Evolutionary conservation across 306 rosid species (phyloP), one percentile per base, ranked within the genome.

Genomic region (Prunus mira): DNA sequence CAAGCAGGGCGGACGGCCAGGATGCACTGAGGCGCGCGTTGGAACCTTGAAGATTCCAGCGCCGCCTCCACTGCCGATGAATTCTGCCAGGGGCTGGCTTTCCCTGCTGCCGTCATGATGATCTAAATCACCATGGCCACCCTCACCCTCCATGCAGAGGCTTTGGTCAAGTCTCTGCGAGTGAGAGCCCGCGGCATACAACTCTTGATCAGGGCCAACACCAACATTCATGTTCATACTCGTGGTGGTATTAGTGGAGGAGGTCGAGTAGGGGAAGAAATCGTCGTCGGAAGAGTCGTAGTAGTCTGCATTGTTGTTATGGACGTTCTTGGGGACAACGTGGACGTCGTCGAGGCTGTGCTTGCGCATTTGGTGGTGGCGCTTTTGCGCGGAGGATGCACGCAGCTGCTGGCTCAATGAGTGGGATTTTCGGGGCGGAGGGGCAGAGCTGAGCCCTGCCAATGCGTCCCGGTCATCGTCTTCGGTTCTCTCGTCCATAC

Each of bases 351-450:
- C 99, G 4, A 95, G 89, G 80, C 97, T 95, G 72, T 95, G 97
- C 73, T 95, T 95, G 71, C 99, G 96, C 6, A 82, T 62, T 55
- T 72, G 88, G 24, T 75, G 79, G 32, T 58, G 80, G n/a, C 87
- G 90, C 72, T 92, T 92, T 38, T 76, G 84, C 1, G 83, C 73
- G 24, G 92, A 71, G 55, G 87, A 2, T 69, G 75, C 85, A 8
- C 89, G 89, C 8, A 89, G 87, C 56, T 92, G 99, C 17, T 95
- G 99, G 88, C 97, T 92, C 73, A 90, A 89, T 1, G 97, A 95
- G 12, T 92, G 97, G n/a, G 89, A 79, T 75, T 92, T 95, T 50
- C 93, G 90, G 41, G 85, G 87, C 14, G 96, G 96, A 25, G 93
- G 97, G 24, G 79, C 86, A 17, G 84, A 12, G 75, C 75, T 81